phyloP scores from a whole-genome alignment of 176 grass and related monocot species.

The Rhynchospora pubera region DNA sequence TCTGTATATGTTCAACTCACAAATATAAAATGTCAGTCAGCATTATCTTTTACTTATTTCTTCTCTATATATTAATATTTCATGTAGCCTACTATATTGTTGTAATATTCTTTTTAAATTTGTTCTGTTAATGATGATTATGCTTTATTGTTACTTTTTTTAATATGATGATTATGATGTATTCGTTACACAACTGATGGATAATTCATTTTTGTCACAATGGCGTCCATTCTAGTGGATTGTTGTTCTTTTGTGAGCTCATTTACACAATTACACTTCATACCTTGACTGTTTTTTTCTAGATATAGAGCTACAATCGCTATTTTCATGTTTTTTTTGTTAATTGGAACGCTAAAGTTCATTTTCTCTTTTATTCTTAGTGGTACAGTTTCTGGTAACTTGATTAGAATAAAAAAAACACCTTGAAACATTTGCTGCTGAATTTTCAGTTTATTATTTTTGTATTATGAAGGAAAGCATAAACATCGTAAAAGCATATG shows the following conservation, averaged over 20 bases:
- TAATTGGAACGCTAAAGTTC: background rate
- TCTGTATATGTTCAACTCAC: background rate
- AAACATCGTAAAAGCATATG: background rate
- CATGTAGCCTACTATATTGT: no score
- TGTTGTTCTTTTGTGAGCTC: background rate
- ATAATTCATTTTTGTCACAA: no score
- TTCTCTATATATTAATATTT: no score
- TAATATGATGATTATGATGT: no score
- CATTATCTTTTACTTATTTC: no score
- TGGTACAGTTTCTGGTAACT: background rate
- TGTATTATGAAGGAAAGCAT: background rate
- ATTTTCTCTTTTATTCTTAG: no score
- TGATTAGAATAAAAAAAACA: background rate
- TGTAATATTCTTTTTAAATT: no score
- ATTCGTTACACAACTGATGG: no score
- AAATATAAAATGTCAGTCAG: no score
- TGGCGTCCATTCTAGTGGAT: no score
- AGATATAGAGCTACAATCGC: background rate
- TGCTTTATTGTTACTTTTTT: no score
- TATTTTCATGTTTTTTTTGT: background rate
- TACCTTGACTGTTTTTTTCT: background rate
- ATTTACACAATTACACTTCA: background rate
- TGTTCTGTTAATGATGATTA: no score
- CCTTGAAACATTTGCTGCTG: background rate
- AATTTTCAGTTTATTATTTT: background rate